Evolutionary conservation across 1,284 basidiomycete genomes (phyloP).

Genomic region (Earliella scabrosa): DNA sequence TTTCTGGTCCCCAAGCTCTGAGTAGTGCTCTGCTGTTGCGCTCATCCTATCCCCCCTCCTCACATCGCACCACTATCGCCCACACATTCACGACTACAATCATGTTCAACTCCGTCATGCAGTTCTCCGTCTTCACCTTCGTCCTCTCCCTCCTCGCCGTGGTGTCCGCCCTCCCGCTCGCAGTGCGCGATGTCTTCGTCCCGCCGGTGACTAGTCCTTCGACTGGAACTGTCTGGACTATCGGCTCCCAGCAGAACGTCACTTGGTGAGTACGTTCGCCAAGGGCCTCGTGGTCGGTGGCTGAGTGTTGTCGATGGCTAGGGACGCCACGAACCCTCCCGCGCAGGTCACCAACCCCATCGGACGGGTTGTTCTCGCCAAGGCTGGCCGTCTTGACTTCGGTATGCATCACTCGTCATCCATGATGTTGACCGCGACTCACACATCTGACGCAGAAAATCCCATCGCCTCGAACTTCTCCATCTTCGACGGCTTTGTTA

Average conservation of each 20-base stretch:
- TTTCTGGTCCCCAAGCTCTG: slow-evolving; percentile 12
- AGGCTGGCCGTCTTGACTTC: slow-evolving; percentile 36
- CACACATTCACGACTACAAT: slow-evolving; percentile 11
- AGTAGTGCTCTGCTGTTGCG: slow-evolving; percentile 2
- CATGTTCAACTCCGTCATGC: slow-evolving; percentile 32
- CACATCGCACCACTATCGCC: neutral
- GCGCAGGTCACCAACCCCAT: slow-evolving; percentile 49
- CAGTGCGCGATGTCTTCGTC: slow-evolving; percentile 50
- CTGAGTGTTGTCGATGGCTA: slow-evolving; percentile 18
- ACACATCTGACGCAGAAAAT: slow-evolving; percentile 18
- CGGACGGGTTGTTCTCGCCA: slow-evolving; percentile 46
- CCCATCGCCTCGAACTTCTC: slow-evolving; percentile 44
- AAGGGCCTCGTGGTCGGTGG: neutral
- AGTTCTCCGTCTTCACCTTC: slow-evolving; percentile 27
- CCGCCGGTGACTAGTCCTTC: slow-evolving; percentile 46
- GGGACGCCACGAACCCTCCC: slow-evolving; percentile 46
- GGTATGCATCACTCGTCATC: slow-evolving; percentile 25
- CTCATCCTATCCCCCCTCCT: neutral
- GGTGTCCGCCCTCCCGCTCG: slow-evolving; percentile 34
- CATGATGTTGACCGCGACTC: neutral
- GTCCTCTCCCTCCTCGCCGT: slow-evolving; percentile 30
- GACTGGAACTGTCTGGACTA: slow-evolving; percentile 43
- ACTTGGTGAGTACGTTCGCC: slow-evolving; percentile 42
- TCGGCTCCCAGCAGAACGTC: slow-evolving; percentile 46
- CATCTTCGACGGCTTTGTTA: slow-evolving; percentile 41